phyloP scores from a whole-genome alignment of 257 asterid species.

The Solanum bukasovii region DNA sequence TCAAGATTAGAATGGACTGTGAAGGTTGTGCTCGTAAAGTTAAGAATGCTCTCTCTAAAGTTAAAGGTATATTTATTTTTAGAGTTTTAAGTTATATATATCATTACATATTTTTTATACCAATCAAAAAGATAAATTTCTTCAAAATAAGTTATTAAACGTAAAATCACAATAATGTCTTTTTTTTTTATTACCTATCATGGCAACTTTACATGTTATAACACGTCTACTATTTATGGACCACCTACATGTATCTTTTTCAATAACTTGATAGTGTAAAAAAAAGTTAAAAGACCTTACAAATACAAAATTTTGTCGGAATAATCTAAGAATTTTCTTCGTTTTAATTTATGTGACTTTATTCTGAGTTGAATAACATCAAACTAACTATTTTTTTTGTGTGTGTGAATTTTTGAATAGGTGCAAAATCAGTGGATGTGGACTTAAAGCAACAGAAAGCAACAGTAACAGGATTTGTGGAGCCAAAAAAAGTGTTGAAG shows the following conservation, averaged over 20 bases:
- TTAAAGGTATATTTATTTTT: constrained; percentile 34
- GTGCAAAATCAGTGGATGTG: constrained; percentile 66
- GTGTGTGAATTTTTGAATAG: constrained; percentile 10
- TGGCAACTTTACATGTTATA: background rate
- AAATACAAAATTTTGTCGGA: background rate
- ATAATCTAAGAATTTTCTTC: background rate
- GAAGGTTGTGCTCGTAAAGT: constrained; percentile 78
- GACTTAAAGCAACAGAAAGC: constrained; percentile 86
- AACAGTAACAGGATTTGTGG: constrained; percentile 72
- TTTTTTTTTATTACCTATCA: background rate
- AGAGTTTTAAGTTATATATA: background rate
- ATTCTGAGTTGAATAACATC: background rate
- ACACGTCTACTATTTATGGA: background rate
- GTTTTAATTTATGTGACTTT: background rate
- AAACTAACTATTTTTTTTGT: background rate
- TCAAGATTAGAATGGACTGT: constrained; percentile 79
- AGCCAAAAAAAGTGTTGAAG: constrained; percentile 60
- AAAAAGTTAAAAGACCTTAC: background rate
- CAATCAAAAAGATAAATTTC: background rate
- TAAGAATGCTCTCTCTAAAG: constrained; percentile 42
- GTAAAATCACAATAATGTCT: background rate
- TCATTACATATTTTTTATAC: background rate
- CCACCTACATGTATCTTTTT: too few relatives aligned
- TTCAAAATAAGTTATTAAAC: background rate
- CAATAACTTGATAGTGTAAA: background rate